A percentile compares a stretch with the other conserved stretches of the same genome.
Conservation (phyloP, 2,329 filamentous ascomycete species). For the Leptographium wingfieldii region DNA sequence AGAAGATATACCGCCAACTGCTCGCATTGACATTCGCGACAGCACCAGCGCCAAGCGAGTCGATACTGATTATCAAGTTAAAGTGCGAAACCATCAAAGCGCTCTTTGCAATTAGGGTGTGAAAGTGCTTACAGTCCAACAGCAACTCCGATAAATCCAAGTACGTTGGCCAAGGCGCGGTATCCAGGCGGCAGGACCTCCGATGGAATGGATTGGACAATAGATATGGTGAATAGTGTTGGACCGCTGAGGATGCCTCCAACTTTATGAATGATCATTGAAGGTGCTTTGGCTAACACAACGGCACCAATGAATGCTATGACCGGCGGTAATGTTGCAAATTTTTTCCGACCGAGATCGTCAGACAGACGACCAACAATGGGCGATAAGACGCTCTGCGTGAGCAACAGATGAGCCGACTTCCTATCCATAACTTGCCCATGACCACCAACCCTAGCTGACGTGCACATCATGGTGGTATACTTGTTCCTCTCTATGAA, state of each 20-base stretch:
- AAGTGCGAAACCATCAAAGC: neutral
- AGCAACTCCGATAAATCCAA: slow-evolving; percentile 36
- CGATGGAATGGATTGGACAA: slow-evolving; percentile 42
- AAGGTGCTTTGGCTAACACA: slow-evolving; percentile 39
- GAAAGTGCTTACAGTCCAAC: slow-evolving; percentile 32
- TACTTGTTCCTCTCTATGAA: slow-evolving; percentile 18
- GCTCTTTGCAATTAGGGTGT: no score
- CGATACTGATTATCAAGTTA: slow-evolving; percentile 23
- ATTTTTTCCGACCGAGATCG: slow-evolving; percentile 40
- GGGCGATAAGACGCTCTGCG: slow-evolving; percentile 43
- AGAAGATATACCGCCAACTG: slow-evolving; percentile 46
- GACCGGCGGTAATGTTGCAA: slow-evolving; percentile 37
- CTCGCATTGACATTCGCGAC: slow-evolving; percentile 32
- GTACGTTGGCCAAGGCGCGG: slow-evolving; percentile 41
- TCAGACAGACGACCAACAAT: slow-evolving; percentile 44
- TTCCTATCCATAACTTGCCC: slow-evolving; percentile 20
- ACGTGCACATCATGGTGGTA: slow-evolving; percentile 25
- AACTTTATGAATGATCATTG: slow-evolving; percentile 42
- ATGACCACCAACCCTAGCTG: slow-evolving; percentile 41
- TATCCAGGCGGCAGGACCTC: slow-evolving; percentile 45
- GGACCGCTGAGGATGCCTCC: slow-evolving; percentile 44
- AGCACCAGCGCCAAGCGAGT: slow-evolving; percentile 35
- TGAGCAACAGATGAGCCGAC: slow-evolving; percentile 29
- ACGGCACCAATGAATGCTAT: slow-evolving; percentile 41
- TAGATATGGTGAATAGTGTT: slow-evolving; percentile 40